Evolutionary conservation across 495 filamentous ascomycete species (phyloP).

Genomic region (Daldinia bambusicola): DNA sequence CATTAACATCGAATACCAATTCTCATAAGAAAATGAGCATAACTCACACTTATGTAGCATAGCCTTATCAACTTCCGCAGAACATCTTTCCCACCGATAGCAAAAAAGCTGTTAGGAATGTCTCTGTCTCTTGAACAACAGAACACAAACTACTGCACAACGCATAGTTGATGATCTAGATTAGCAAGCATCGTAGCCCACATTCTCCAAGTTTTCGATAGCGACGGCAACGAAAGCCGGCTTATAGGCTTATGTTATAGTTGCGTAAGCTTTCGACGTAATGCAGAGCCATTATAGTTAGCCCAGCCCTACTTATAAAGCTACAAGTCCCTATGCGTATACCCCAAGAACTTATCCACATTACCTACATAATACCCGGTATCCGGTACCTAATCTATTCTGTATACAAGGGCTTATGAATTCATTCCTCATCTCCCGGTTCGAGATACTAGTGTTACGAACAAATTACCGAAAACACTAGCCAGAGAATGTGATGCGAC

Average conservation of each 20-base stretch:
- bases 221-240: not conserved
- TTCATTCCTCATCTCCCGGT: constrained; percentile 24
- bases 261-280: constrained; percentile 27
- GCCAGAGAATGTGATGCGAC: constrained; percentile 6
- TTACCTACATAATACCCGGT: no score
- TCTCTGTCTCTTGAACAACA: not conserved
- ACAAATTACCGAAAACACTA: not conserved
- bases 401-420: not conserved
- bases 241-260: constrained; percentile 27
- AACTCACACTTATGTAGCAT: no score
- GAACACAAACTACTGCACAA: no score
- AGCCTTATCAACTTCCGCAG: not conserved
- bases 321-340: no score
- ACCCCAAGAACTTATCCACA: no score
- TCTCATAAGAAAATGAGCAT: no score
- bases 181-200: not conserved
- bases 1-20: no score
- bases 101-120: not conserved
- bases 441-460: constrained; percentile 15
- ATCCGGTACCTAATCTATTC: no score
- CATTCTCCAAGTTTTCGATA: not conserved
- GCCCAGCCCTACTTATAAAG: not conserved
- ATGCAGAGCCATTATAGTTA: not conserved
- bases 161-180: not conserved
- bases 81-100: not conserved